Base-by-base conservation (phyloP, 1,139 yeast species). In the Hansenula sp. region DNA sequence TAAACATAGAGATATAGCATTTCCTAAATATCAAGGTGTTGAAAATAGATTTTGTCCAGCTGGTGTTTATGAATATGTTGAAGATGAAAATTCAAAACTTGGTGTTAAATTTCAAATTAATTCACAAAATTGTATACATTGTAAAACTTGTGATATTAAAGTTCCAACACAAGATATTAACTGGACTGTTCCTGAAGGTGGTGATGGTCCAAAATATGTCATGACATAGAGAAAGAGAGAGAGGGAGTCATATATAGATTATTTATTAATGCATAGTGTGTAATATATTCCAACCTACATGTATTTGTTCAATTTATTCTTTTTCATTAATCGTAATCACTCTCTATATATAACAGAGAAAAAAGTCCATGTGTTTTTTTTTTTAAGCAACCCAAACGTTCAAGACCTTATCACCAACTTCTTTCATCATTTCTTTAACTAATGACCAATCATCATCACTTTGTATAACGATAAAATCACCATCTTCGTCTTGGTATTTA, bases 131-230 rank as follows among this genome's bases (percentile, higher is more conserved):
- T 92, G 98, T 68, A 89, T 92, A 50, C 98, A 92, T 63, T 92
- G 98, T 68, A 92, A 92, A 66, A 90, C 97, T 1, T 92, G 98
- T 69, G 98, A 92, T 64, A 92, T 92, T 61, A 92, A 92, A 65
- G 94, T 84, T 14, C 98, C 98, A 10, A 73, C 88, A 0, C 97
- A 90, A 65, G 97, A 90, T 59, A 92, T 92, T 48, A 75, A 77
- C 58, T 92, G 98, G 98, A 76, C 81, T 9, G 96, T 88, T 14
- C 98, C 98, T 4, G 97, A 92, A 66, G 97, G 98, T 46, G 97
- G 97, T 30, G 97, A 84, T 59, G 98, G 98, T 10, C 98, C 98
- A 44, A 92, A 90, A 62, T 90, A 90, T 62, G 55, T 62, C 29
- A 53, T 61, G 53, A 61, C 65, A 11, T 3, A 29, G 9, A 24